Base-by-base conservation (phyloP, 257 asterid genomes). In the Fraxinus americana region DNA sequence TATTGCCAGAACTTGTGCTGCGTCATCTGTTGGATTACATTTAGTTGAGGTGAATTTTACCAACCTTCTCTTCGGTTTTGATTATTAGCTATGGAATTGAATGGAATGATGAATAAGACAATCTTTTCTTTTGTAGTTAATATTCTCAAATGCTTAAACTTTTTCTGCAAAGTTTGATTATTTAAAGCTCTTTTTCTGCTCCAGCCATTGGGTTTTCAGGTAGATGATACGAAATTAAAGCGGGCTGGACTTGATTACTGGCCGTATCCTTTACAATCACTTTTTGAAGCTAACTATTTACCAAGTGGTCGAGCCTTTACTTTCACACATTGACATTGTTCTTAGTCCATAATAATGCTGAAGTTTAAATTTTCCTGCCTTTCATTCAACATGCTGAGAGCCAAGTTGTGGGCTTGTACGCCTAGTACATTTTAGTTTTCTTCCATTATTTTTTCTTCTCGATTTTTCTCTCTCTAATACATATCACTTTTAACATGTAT, bases 221-320 rank as follows among this genome's bases (percentile, higher is more conserved):
- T 93, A 65, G 97, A 93, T 84, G 93, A 89, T 80, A 80, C 97
- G 61, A 96, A 93, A 86, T 71, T 90, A 68, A 96, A 91, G 87
- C 94, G 97, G 27, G 99, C 99, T 76, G 99, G 99, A 83, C 96
- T 93, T 74, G 98, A 92, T 85, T 93, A 96, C 86, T 90, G 99
- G 99, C 99, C 98, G 97, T 96, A 96, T 96, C 99, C 98, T 79
- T 82, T 72, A 36, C 74, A 48, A 38, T 63, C 36, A 70, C 41
- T 36, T 71, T 35, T 68, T 63, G 16, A 63, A 63, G 69, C n/a
- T 27, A 35, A 11, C n/a, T 11, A 19, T 27, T 27, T 27, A 4
- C 7, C 0, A 5, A 3, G 16, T 25, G 32, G 35, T 63, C 2
- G 4, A 25, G 17, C 35, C 35, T 25, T 63, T 63, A 5, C 69